Evolutionary conservation across 2,329 filamentous ascomycete species (phyloP), one percentile per base, ranked within the genome.

Genomic region (Aspergillus sp.): DNA sequence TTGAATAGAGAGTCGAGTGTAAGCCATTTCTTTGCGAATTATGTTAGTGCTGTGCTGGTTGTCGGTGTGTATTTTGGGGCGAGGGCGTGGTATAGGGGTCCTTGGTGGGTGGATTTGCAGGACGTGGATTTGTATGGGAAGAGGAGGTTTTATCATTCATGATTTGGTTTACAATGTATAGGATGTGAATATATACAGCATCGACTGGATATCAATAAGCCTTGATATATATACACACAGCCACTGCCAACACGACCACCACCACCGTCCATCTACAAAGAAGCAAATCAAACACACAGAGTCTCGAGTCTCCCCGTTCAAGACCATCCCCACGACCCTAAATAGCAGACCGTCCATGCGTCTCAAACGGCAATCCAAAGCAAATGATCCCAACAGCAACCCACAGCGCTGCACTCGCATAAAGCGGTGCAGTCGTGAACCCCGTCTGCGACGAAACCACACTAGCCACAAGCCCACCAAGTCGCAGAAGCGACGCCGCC

Each of bases 21-120:
- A 1, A 65, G 70, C 57, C 69, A 64, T 43, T 81, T 81, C 71
- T 81, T 81, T 61, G 73, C 77, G 4, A 80, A 72, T 56, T 81
- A 78, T 55, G 67, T 80, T 26, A 78, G 74, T 2, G 68, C 74
- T 2, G 73, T 79, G 41, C 11, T 80, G 1, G 61, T 76, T 1
- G 58, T 79, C 7, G 26, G 26, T 1, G 26, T 30, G 9, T 81
- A 74, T 57, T 34, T 76, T 4, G 74, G 74, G 0, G 74, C 74
- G 2, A 74, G 73, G 55, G 30, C 72, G 5, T 77, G 74, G 55
- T 77, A 74, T 55, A 60, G 74, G 4, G 74, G 71, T 0, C 61
- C 66, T 12, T 68, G 67, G 68, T 72, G 68, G 75, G 68, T 71
- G 5, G 57, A 71, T 55, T 56, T 66, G 2, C 62, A 41, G 0